Evolutionary conservation across 306 rosid species (phyloP), one percentile per base, ranked within the genome.

Genomic region (Lablab purpureus): DNA sequence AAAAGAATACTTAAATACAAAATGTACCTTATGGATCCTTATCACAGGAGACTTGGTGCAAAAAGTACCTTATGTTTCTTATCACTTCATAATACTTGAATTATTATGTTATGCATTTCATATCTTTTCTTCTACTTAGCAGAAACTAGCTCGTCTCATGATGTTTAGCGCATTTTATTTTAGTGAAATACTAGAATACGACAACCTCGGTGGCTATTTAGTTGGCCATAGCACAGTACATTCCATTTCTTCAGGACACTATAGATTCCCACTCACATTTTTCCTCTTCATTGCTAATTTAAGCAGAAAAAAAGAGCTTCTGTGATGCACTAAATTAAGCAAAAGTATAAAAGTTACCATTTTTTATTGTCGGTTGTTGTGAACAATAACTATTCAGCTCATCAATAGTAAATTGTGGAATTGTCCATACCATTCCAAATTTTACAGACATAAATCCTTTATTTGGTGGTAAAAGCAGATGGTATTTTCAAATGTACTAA

Each of bases 331-430:
- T 51, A 64, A 19, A 7, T 50, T 37, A 55, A 14, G 68, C 54
- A 73, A 37, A 67, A 32, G 64, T n/a, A 50, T 28, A 32, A 47
- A 63, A 49, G 51, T 47, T n/a, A 76, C 63, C 51, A 41, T 73
- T 21, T 21, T 6, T 14, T 19, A 12, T 52, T 73, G 50, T 74
- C 41, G 63, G 67, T 34, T 73, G 40, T 40, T 56, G 43, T 74
- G 67, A 55, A 17, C 54, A 22, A 19, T 3, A 36, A 52, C 77
- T 13, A 54, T 36, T 54, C 1, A 54, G 22, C 14, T 17, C 40
- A 21, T 34, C 49, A 74, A 17, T 22, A 40, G 14, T 56, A 56
- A 23, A 40, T 65, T 43, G 18, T 22, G 23, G 47, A 22, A 18
- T 78, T 67, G 49, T 32, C 67, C 67, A 2, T 21, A 32, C 28